A percentile compares a stretch with the other conserved stretches of the same genome.
phyloP scores from a whole-genome alignment of 1,139 yeast species.

The Saccharomyces hybrid region DNA sequence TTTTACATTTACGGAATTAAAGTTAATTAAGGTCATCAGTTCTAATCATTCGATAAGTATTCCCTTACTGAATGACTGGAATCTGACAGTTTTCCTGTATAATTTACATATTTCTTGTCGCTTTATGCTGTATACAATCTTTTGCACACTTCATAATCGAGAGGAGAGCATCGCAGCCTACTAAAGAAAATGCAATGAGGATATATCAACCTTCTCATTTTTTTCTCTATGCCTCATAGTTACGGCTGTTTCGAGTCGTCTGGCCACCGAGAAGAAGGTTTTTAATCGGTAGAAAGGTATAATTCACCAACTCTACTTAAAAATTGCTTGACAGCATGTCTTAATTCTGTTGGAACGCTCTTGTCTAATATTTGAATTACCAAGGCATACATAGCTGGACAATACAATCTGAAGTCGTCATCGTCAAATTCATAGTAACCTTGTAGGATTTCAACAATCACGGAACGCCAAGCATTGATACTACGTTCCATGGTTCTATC shows the following conservation, averaged over 20 bases:
- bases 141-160: too few species aligned
- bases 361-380: constrained; percentile 62
- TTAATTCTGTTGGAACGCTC: constrained; percentile 61
- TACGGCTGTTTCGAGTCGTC: neutral
- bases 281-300: constrained; percentile 27
- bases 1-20: too few species aligned
- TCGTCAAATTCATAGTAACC: constrained; percentile 75
- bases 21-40: too few species aligned
- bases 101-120: neutral
- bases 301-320: constrained; percentile 66
- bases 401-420: constrained; percentile 57
- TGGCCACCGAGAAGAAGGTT: neutral
- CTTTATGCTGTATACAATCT: neutral
- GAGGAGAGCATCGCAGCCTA: neutral
- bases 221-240: neutral
- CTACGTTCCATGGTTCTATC: constrained; percentile 73
- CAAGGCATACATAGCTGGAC: constrained; percentile 61
- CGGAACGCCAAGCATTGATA: constrained; percentile 84
- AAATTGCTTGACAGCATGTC: constrained; percentile 59
- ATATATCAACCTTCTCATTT: neutral
- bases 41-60: neutral
- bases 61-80: too few species aligned
- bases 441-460: constrained; percentile 75
- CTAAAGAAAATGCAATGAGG: too few species aligned
- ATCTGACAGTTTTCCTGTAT: neutral